Conservation (phyloP, 805 yeast species). For the Kazachstania bromeliacearum region DNA sequence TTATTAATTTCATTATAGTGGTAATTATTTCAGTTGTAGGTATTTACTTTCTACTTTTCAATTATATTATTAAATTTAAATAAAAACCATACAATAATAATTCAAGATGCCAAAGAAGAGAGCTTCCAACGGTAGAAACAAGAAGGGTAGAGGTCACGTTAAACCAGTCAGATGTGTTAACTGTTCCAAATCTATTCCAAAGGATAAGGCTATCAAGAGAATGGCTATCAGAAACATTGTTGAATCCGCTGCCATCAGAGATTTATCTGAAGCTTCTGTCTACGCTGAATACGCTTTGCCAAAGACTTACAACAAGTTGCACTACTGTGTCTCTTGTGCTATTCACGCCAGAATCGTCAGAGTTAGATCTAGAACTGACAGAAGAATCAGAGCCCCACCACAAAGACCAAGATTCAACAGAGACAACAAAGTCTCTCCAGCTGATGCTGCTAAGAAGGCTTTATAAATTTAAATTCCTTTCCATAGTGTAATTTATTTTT, state of each 20-base stretch:
- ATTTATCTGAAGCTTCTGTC: slow-evolving; percentile 98
- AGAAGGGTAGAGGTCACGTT: slow-evolving; percentile 99
- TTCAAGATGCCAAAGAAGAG: slow-evolving; percentile 98
- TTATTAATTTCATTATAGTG: no score
- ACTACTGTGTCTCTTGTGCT: slow-evolving; percentile 99
- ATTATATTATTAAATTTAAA: no score
- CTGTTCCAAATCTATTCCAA: slow-evolving; percentile 99
- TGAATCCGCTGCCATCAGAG: slow-evolving; percentile 99
- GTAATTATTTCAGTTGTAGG: no score
- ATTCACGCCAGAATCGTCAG: slow-evolving; percentile 99
- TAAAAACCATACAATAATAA: no score
- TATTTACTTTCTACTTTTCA: no score
- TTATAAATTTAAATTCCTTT: slow-evolving; percentile 35
- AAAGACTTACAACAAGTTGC: slow-evolving; percentile 98
- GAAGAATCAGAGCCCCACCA: slow-evolving; percentile 99
- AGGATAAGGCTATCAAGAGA: slow-evolving; percentile 99
- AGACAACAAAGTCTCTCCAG: slow-evolving; percentile 93
- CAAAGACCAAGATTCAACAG: slow-evolving; percentile 97
- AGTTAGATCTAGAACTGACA: slow-evolving; percentile 98
- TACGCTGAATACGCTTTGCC: slow-evolving; percentile 99
- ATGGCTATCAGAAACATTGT: slow-evolving; percentile 99
- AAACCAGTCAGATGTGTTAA: slow-evolving; percentile 99
- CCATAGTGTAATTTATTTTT: no score
- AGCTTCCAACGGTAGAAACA: slow-evolving; percentile 99
- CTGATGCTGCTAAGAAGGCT: slow-evolving; percentile 95